These are phyloP conservation scores for Sophora flavescens DNA, from an alignment of 306 rosid species.

Conservation along the genomic window DNA sequence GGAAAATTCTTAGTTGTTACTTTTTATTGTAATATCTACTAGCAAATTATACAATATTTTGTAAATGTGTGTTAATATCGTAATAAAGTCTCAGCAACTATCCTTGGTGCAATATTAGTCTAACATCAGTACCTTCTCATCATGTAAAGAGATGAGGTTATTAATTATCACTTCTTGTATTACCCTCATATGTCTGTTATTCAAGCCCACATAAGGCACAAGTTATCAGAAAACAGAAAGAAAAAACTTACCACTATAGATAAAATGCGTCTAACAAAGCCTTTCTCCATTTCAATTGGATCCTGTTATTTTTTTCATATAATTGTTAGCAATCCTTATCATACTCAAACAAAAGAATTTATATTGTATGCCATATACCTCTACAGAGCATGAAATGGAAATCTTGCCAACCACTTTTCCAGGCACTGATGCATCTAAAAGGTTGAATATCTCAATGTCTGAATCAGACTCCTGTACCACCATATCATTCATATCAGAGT, in stretches of 20 bases:
- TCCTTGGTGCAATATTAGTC: constrained; percentile 17
- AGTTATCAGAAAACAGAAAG: constrained; percentile 40
- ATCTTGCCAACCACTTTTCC: constrained; percentile 76
- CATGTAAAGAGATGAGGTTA: constrained; percentile 23
- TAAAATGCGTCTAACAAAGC: constrained; percentile 90
- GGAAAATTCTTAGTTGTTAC: too few species aligned
- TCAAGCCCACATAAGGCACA: constrained; percentile 36
- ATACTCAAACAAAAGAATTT: constrained; percentile 33
- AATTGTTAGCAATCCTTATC: constrained; percentile 45
- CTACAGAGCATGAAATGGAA: constrained; percentile 77
- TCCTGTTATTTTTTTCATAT: constrained; percentile 66
- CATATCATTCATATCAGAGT: constrained; percentile 40
- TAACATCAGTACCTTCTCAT: constrained; percentile 3
- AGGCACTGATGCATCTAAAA: constrained; percentile 81
- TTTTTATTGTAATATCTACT: constrained; percentile 12
- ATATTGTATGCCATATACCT: constrained; percentile 60
- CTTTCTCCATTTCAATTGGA: constrained; percentile 83
- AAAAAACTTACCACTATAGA: constrained; percentile 85
- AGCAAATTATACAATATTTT: constrained; percentile 34
- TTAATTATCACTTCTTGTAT: constrained; percentile 5
- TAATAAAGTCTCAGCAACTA: constrained; percentile 26
- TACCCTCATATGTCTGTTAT: constrained; percentile 15
- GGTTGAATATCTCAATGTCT: constrained; percentile 57
- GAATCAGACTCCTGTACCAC: constrained; percentile 70
- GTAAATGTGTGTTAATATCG: constrained; percentile 31